Conservation (phyloP, 345 rosid genomes). For the Populus tremula region DNA sequence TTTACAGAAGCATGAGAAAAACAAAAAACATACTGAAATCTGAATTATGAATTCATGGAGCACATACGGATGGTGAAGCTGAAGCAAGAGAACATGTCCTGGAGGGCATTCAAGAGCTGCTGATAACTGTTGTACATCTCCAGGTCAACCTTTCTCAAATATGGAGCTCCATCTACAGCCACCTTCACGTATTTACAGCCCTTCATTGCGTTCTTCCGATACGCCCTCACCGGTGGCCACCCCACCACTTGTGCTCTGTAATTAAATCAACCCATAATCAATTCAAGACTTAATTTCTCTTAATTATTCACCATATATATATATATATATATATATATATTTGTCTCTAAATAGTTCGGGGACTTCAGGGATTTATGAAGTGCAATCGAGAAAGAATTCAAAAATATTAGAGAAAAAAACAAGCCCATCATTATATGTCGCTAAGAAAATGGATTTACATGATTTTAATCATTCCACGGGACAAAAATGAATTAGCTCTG, state of each 20-base stretch:
- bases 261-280: neutral
- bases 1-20: neutral
- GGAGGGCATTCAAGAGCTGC: conserved; percentile 45
- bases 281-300: neutral
- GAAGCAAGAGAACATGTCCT: conserved; percentile 54
- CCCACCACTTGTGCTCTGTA: conserved; percentile 56
- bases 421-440: no score
- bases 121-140: conserved; percentile 42
- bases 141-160: conserved; percentile 67
- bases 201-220: conserved; percentile 28
- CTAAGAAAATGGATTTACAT: no score
- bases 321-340: no score
- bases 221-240: conserved; percentile 70
- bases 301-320: neutral
- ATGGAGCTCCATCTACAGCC: conserved; percentile 72
- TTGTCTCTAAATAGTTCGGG: no score
- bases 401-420: no score
- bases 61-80: conserved; percentile 39
- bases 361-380: no score
- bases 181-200: conserved; percentile 63
- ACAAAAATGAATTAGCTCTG: no score
- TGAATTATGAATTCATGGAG: neutral
- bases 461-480: no score
- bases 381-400: no score
- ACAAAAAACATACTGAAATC: neutral